These are phyloP conservation scores for Penicillium sp. DNA, from an alignment of 2,329 filamentous ascomycete species.

Conservation along the genomic window DNA sequence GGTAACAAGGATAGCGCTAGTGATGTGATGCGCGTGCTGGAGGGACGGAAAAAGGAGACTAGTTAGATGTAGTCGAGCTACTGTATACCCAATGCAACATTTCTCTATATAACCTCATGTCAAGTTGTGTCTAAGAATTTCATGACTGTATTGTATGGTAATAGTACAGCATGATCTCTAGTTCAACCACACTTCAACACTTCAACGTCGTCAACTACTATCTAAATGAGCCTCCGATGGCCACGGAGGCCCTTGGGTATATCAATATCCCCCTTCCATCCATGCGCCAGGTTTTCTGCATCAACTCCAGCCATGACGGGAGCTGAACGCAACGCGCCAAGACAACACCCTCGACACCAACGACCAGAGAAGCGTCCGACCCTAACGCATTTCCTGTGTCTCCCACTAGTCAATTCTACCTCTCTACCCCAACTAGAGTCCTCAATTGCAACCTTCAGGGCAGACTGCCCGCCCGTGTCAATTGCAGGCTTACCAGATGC, in stretches of 20 bases:
- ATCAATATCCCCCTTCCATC: background rate
- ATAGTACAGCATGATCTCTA: too few relatives aligned
- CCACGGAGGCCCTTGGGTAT: background rate
- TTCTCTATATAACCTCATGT: background rate
- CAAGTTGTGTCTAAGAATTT: too few relatives aligned
- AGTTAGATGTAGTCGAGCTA: background rate
- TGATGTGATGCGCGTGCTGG: conserved; percentile 75
- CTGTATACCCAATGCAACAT: background rate
- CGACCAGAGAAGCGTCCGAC: conserved; percentile 27
- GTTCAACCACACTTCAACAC: background rate
- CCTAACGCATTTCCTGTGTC: conserved; percentile 46
- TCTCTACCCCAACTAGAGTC: conserved; percentile 62
- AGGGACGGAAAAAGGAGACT: conserved; percentile 51
- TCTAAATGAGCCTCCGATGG: background rate
- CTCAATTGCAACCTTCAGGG: conserved; percentile 57
- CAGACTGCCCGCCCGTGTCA: conserved; percentile 18
- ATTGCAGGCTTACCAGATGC: background rate
- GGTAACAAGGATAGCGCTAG: conserved; percentile 61
- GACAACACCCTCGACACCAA: conserved; percentile 9
- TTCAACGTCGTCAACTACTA: background rate
- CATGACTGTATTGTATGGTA: too few relatives aligned
- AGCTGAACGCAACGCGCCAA: conserved; percentile 2
- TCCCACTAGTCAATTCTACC: conserved; percentile 57
- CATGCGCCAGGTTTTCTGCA: background rate
- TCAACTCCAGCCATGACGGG: conserved; percentile 6